A percentile compares a stretch with the other conserved stretches of the same genome.
phyloP scores from a whole-genome alignment of 1,284 basidiomycete genomes.

The Apiotrichum sp. region DNA sequence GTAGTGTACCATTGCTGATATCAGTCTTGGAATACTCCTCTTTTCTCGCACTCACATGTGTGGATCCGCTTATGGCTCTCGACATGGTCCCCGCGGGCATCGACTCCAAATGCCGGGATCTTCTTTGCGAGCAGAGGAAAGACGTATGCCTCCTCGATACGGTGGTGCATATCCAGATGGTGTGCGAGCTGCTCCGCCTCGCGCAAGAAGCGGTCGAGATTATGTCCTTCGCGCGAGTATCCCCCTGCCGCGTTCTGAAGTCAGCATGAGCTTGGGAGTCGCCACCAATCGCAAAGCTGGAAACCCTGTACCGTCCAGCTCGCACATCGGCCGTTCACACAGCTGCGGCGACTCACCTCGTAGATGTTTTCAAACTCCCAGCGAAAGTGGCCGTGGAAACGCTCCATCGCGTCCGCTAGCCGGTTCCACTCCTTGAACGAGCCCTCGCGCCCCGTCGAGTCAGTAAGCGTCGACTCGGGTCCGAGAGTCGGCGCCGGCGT shows the following conservation, averaged over 20 bases:
- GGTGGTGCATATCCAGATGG: conserved; percentile 62
- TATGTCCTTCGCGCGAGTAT: conserved; percentile 51
- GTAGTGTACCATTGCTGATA: conserved; percentile 51
- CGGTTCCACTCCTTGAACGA: conserved; percentile 18
- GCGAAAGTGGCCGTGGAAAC: conserved; percentile 40
- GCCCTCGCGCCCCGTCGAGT: neutral
- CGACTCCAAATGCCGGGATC: conserved; percentile 56
- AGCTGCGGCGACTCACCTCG: conserved; percentile 20
- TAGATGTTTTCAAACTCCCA: conserved; percentile 40
- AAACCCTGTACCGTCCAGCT: neutral
- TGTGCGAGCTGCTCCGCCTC: conserved; percentile 50
- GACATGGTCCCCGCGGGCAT: conserved; percentile 52
- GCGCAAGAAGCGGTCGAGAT: conserved; percentile 50
- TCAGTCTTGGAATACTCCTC: neutral
- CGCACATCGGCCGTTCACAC: neutral
- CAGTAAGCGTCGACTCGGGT: neutral
- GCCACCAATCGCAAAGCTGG: neutral
- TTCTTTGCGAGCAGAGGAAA: conserved; percentile 60
- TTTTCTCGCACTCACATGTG: conserved; percentile 49
- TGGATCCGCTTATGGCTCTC: conserved; percentile 62
- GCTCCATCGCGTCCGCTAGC: conserved; percentile 40
- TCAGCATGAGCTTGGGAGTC: neutral
- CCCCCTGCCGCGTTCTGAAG: conserved; percentile 54
- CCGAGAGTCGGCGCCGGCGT: neutral
- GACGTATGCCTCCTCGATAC: conserved; percentile 53